Conservation (phyloP, 2,329 filamentous ascomycete genomes). For the Cladophialophora yegresii region DNA sequence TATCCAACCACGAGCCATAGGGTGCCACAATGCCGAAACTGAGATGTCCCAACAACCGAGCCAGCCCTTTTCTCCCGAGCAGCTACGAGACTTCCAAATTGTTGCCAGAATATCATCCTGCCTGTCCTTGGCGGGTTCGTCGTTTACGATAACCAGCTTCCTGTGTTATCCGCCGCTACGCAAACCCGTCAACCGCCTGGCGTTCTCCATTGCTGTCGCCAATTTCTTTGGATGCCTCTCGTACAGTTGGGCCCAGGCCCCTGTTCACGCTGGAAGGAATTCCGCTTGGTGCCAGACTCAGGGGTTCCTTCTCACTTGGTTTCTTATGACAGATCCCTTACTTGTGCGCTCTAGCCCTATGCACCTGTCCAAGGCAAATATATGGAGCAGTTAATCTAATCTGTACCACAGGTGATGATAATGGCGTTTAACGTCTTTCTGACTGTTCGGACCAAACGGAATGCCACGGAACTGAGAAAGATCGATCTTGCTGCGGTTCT, state of each 20-base stretch:
- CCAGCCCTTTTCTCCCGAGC: constrained; percentile 15
- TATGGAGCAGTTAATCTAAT: not conserved
- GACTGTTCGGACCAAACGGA: constrained; percentile 22
- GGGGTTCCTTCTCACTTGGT: constrained; percentile 28
- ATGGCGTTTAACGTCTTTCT: constrained; percentile 27
- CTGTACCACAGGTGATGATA: constrained; percentile 19
- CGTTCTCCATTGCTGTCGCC: constrained; percentile 28
- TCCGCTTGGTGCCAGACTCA: constrained; percentile 29
- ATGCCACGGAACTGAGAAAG: constrained; percentile 20
- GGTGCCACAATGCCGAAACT: not conserved
- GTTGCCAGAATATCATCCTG: constrained; percentile 25
- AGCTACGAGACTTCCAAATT: constrained; percentile 23
- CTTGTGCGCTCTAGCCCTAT: constrained; percentile 12
- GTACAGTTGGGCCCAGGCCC: constrained; percentile 25
- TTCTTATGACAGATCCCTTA: constrained; percentile 29
- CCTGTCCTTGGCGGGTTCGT: constrained; percentile 22
- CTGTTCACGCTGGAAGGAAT: constrained; percentile 19
- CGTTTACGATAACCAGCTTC: constrained; percentile 28
- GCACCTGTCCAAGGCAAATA: not conserved
- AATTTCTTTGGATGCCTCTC: constrained; percentile 25
- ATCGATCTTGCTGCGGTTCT: constrained; percentile 21
- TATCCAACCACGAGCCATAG: not conserved
- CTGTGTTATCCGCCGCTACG: constrained; percentile 23
- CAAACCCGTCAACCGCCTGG: constrained; percentile 30
- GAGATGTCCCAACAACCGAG: constrained; percentile 15